Conservation (phyloP, 192 early-diverging fungal species). For the Dimargaris verticillata region DNA sequence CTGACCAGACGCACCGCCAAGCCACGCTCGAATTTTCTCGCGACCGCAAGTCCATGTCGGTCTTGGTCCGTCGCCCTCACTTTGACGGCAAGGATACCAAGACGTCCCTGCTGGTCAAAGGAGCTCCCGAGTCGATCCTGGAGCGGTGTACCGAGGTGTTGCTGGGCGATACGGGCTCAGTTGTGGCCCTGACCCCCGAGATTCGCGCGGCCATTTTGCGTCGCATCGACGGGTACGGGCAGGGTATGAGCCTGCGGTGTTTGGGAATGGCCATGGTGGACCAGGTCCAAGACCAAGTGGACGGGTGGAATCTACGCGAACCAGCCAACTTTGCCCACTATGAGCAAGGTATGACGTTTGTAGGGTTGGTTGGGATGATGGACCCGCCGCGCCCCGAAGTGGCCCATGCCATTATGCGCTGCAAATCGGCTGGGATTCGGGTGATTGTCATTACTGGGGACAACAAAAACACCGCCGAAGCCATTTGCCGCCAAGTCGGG, state of each 20-base stretch:
- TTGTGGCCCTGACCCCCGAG: slow-evolving; percentile 43
- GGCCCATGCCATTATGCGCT: slow-evolving; percentile 59
- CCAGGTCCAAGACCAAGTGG: slow-evolving; percentile 16
- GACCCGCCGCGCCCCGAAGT: slow-evolving; percentile 96
- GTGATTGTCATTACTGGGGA: slow-evolving; percentile 99
- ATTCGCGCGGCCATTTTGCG: slow-evolving; percentile 41
- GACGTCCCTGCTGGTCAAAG: slow-evolving; percentile 70
- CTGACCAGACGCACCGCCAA: slow-evolving; percentile 35
- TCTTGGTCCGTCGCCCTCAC: slow-evolving; percentile 36
- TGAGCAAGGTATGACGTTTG: slow-evolving; percentile 80
- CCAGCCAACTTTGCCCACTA: slow-evolving; percentile 45
- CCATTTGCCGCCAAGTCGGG: slow-evolving; percentile 89
- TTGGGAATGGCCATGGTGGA: slow-evolving; percentile 82
- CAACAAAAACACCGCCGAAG: slow-evolving; percentile 91
- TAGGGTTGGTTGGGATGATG: slow-evolving; percentile 90
- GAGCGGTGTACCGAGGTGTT: slow-evolving; percentile 55
- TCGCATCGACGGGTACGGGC: slow-evolving; percentile 58
- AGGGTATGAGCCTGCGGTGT: slow-evolving; percentile 63
- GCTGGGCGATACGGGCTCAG: slow-evolving; percentile 19
- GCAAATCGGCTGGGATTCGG: slow-evolving; percentile 85
- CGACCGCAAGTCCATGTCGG: slow-evolving; percentile 97
- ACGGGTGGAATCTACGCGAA: slow-evolving; percentile 33
- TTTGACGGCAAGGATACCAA: slow-evolving; percentile 16
- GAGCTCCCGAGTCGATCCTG: slow-evolving; percentile 83
- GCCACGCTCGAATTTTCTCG: slow-evolving; percentile 85